Conservation (phyloP, 78 protist species). For the Reticulomyxa filosa region DNA sequence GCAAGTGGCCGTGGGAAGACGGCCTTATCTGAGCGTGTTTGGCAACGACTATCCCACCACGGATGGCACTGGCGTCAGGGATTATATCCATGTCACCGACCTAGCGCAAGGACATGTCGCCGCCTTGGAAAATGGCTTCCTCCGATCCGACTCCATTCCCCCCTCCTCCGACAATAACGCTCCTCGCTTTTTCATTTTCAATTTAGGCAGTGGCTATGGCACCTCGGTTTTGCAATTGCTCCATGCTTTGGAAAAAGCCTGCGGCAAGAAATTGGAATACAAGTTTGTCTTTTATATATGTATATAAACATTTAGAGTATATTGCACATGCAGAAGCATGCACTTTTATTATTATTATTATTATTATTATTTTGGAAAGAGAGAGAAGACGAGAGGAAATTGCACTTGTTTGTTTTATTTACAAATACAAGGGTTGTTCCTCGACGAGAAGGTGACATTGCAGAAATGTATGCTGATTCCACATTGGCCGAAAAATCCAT, state of each 20-base stretch:
- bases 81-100: conserved; percentile 88
- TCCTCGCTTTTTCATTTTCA: conserved; percentile 19
- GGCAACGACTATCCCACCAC: conserved; percentile 82
- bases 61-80: conserved; percentile 88
- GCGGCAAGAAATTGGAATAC: not conserved
- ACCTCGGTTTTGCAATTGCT: conserved; percentile 65
- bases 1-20: conserved; percentile 69
- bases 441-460: conserved; percentile 37
- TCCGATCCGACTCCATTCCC: not conserved
- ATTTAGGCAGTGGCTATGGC: conserved; percentile 80
- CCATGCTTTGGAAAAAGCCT: conserved; percentile 30
- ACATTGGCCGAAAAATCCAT: conserved; percentile 18
- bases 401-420: not conserved
- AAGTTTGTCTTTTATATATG: not conserved
- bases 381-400: not conserved
- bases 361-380: not conserved
- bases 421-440: not conserved
- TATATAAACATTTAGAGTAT: not conserved
- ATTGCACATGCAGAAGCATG: not conserved
- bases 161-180: not conserved
- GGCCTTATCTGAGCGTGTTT: conserved; percentile 49
- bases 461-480: conserved; percentile 6
- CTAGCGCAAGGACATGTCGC: conserved; percentile 72
- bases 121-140: conserved; percentile 19
- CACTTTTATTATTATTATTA: not conserved